Evolutionary conservation across 768 basidiomycete species (phyloP), one percentile per base, ranked within the genome.

Genomic region (Cyclocybe aegerita): DNA sequence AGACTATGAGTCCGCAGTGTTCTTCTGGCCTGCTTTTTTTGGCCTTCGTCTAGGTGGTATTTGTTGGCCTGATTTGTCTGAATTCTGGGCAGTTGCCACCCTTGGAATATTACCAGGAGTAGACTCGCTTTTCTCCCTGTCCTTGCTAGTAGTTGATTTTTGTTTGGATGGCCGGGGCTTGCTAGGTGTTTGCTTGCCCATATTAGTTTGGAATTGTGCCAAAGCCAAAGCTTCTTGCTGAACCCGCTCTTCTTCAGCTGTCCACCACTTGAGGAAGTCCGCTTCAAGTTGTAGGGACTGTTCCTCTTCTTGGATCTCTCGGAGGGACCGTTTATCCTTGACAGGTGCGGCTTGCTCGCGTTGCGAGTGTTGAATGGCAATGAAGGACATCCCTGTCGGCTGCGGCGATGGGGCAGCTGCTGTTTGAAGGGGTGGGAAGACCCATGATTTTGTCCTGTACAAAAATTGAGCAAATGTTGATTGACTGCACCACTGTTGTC

Each of bases 181-280:
- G 31, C 33, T 54, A 3, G 37, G 34, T 12, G 36, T 49, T 17
- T n/a, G 38, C 40, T 55, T 42, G 15, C 32, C 42, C 12, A 49
- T 5, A 17, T 48, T 43, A 39, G 15, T 50, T 34, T 60, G 54
- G 37, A 56, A 52, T 34, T 59, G 60, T 6, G 63, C 59, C 39
- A 71, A 43, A 4, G 63, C 62, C 53, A 69, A 61, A 46, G 73
- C 71, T 65, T 88, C 85, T 32, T 71, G 55, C 55, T 69, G 76
- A n/a, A 90, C 65, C 11, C 88, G 75, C 59, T 80, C 83, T 65
- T 93, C 90, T 66, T 96, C 94, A 6, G 77, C 83, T 1, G 81
- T 73, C 92, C 93, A 97, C 94, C 94, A 97, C 58, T 73, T 79
- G 65, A 95, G 65, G 63, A 97, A 98, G 52, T 90, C 89, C 3